phyloP scores from a whole-genome alignment of 2,329 filamentous ascomycete species.

The Curvularia spicifera region DNA sequence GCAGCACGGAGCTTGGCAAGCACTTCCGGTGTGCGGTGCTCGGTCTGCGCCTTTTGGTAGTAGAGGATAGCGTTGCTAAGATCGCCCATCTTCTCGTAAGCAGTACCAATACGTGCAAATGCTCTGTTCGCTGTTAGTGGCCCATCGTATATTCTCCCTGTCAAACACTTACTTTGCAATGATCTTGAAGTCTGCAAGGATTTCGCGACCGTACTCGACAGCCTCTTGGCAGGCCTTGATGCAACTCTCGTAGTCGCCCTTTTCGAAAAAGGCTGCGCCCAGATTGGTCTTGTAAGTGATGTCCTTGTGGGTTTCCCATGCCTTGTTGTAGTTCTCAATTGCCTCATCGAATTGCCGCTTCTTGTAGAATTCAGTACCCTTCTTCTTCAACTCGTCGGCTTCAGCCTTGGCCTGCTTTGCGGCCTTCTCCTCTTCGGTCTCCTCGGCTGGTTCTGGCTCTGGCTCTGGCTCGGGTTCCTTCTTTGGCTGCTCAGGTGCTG shows the following conservation, averaged over 20 bases:
- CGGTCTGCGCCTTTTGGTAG: slow-evolving; percentile 92
- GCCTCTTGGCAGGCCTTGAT: slow-evolving; percentile 89
- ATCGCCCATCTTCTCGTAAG: slow-evolving; percentile 90
- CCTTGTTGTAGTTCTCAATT: slow-evolving; percentile 91
- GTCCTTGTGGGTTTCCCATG: slow-evolving; percentile 94
- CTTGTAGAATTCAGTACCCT: slow-evolving; percentile 96
- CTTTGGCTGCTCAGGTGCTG: slow-evolving; percentile 63
- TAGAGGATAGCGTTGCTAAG: slow-evolving; percentile 79
- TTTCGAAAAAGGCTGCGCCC: slow-evolving; percentile 92
- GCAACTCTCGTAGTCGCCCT: slow-evolving; percentile 87
- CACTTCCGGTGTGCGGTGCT: slow-evolving; percentile 94
- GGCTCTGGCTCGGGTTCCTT: slow-evolving; percentile 58
- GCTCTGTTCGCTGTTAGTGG: slow-evolving; percentile 56
- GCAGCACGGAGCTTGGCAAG: slow-evolving; percentile 89
- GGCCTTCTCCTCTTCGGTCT: slow-evolving; percentile 82
- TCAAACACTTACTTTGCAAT: slow-evolving; percentile 77
- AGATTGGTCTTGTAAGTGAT: slow-evolving; percentile 98
- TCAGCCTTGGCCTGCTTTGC: slow-evolving; percentile 91
- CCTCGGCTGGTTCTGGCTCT: slow-evolving; percentile 72
- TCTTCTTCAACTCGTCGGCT: slow-evolving; percentile 91
- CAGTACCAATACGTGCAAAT: slow-evolving; percentile 92
- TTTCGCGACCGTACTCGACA: slow-evolving; percentile 84
- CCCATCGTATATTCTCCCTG: not conserved
- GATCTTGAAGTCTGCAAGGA: slow-evolving; percentile 96
- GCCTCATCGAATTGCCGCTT: slow-evolving; percentile 96